Evolutionary conservation across 176 grass and related monocot species (phyloP), one percentile per base, ranked within the genome.

Genomic region (Lolium multiflorum): DNA sequence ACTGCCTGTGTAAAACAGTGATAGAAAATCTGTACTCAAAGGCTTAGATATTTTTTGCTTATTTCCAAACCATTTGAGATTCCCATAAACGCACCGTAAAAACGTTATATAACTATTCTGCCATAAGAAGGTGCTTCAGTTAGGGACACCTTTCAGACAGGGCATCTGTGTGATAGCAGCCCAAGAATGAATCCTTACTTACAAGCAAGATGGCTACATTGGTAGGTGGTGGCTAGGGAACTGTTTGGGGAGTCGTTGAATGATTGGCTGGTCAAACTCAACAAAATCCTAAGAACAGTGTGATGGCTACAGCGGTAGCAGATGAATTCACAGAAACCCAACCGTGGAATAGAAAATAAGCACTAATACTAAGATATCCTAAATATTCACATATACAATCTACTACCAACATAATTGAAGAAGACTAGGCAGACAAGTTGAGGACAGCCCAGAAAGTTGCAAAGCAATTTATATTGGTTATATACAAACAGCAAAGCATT

Each of bases 101-200:
- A 35, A 5, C 58, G 81, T 51, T 62, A 77, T 81, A 21, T 69
- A 81, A 54, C 22, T 81, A n/a, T 10, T 57, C 57, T 76, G 11
- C 11, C 47, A 39, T 35, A 63, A 35, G 31, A 35, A 75, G 38
- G 31, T 25, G 9, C 35, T 64, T 78, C 31, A 79, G 66, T 28
- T 87, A 83, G 47, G 74, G 2, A 64, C 41, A 76, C 26, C 28
- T 52, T 65, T 59, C 25, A 74, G 46, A 38, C 26, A 84, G 82
- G 48, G 20, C 28, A 24, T n/a, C 4, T 14, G 25, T 67, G 25
- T 12, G 6, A 67, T 49, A n/a, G 25, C 3, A 51, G 25, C 66
- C 24, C 10, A 80, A 21, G 10, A 81, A 35, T 67, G 16, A 37
- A 51, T n/a, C 17, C 1, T 48, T 72, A 60, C 1, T 48, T 72